Percentiles rank a stretch among this genome's conserved stretches.
phyloP scores from a whole-genome alignment of 2,329 filamentous ascomycete species.

The Neonectria ditissima region DNA sequence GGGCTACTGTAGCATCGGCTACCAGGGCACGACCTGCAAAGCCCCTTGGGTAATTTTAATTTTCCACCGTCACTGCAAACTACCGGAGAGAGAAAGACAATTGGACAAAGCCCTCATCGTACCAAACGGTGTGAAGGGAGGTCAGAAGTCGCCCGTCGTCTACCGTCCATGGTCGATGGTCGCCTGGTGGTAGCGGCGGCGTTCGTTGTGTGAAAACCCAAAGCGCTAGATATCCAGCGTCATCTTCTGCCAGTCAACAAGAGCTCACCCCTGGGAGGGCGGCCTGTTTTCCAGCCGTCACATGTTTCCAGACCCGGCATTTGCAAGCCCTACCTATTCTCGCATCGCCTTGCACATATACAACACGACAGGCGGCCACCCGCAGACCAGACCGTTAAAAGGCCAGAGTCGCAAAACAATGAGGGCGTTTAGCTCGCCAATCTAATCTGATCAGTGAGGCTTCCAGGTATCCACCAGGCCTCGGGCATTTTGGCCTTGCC shows the following conservation, averaged over 20 bases:
- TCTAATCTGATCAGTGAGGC: conserved; percentile 31
- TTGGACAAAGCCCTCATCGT: conserved; percentile 1
- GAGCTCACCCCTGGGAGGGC: neutral
- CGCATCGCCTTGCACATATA: conserved; percentile 2
- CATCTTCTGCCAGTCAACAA: neutral
- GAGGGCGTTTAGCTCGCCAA: conserved; percentile 46
- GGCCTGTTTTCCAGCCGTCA: neutral
- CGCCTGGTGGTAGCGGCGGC: conserved; percentile 4
- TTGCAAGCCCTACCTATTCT: conserved; percentile 10
- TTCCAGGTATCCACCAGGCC: conserved; percentile 30
- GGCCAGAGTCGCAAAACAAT: conserved; percentile 13
- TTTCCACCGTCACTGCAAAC: conserved; percentile 7
- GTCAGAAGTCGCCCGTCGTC: neutral
- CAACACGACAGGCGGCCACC: no score
- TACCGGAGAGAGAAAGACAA: conserved; percentile 10
- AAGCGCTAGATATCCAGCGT: neutral
- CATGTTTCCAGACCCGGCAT: conserved; percentile 6
- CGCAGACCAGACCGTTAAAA: conserved; percentile 14
- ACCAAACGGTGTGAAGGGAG: conserved; percentile 3
- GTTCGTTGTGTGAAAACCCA: neutral
- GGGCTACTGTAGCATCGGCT: conserved; percentile 36
- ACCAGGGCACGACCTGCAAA: conserved; percentile 29
- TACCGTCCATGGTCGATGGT: neutral
- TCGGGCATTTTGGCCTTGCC: conserved; percentile 27
- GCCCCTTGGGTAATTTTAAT: conserved; percentile 44